phyloP scores from a whole-genome alignment of 1,139 yeast genomes.

The Wickerhamomyces sp. region DNA sequence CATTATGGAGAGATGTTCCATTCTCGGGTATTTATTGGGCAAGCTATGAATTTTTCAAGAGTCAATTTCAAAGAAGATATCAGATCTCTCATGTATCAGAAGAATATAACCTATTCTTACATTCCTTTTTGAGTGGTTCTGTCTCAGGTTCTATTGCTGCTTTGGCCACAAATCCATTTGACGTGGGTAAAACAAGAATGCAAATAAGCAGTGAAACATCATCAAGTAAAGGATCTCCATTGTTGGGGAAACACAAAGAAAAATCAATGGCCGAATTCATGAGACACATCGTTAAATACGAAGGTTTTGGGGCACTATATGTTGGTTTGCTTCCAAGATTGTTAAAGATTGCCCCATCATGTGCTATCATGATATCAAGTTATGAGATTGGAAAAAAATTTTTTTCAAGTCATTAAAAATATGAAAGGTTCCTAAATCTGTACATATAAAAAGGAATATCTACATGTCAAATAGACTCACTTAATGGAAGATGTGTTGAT shows the following conservation, averaged over 20 bases:
- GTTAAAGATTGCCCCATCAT: conserved; percentile 90
- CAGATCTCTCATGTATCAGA: conserved; percentile 9
- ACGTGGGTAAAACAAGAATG: conserved; percentile 91
- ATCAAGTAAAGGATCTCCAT: conserved; percentile 6
- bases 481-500: too few relatives aligned
- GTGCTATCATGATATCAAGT: conserved; percentile 97
- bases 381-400: conserved; percentile 84
- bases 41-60: conserved; percentile 54
- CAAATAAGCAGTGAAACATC: conserved; percentile 42
- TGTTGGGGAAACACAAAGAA: conserved; percentile 19
- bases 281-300: conserved; percentile 54
- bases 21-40: conserved; percentile 96
- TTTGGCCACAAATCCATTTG: conserved; percentile 85
- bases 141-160: conserved; percentile 85
- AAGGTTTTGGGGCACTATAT: conserved; percentile 74
- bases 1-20: conserved; percentile 97
- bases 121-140: conserved; percentile 82
- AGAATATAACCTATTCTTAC: conserved; percentile 47
- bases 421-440: too few relatives aligned
- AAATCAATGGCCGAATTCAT: conserved; percentile 64
- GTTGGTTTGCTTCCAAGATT: conserved; percentile 85
- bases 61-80: conserved; percentile 13
- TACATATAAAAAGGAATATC: too few relatives aligned
- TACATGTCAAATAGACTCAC: too few relatives aligned
- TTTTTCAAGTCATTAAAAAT: too few relatives aligned